Base-by-base conservation (phyloP, 192 early-diverging fungal genomes). In the Glomus cerebriforme region DNA sequence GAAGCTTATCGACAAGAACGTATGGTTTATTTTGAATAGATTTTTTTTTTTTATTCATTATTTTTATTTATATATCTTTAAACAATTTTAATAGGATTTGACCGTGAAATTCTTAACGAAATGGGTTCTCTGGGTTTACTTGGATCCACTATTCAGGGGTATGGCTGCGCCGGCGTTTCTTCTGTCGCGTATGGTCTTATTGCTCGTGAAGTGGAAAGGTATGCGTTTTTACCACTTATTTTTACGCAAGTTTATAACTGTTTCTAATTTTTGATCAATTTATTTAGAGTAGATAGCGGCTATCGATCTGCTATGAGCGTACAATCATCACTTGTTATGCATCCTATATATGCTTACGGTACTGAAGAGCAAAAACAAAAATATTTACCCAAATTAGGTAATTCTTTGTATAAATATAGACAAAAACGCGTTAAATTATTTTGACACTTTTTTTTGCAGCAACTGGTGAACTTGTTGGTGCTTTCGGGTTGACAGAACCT, bases 251-350 rank as follows among this genome's bases (percentile, higher is more conserved):
- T 54, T 17, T 32, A 37, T 34, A 22, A 37, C 34, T 62, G 24
- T 60, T 39, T 75, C 32, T 60, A 8, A 24, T 17, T 47, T 81
- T 26, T 27, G 34, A 81, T 37, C 35, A 4, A 39, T n/a, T 75
- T 47, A 37, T 45, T 73, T 58, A 93, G 91, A 81, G 91, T 99
- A 34, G 97, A 98, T 81, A 93, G 92, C 60, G 96, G 96, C n/a
- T 99, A 98, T 84, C 91, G 97, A 65, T 96, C 95, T 60, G 96
- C 96, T 27, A 98, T 99, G 97, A 94, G 92, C 83, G 97, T 99
- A 73, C 97, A 98, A 87, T 97, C 95, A 12, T 97, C 96, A n/a
- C 85, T 99, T 59, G 97, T 99, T 27, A 99, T 99, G 97, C 93
- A 97, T 74, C 96, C 97, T 59, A 98, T 99, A 75, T 90, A 99